Evolutionary conservation across 176 grass and related monocot species (phyloP).

Genomic region (Tuctoria greenei): DNA sequence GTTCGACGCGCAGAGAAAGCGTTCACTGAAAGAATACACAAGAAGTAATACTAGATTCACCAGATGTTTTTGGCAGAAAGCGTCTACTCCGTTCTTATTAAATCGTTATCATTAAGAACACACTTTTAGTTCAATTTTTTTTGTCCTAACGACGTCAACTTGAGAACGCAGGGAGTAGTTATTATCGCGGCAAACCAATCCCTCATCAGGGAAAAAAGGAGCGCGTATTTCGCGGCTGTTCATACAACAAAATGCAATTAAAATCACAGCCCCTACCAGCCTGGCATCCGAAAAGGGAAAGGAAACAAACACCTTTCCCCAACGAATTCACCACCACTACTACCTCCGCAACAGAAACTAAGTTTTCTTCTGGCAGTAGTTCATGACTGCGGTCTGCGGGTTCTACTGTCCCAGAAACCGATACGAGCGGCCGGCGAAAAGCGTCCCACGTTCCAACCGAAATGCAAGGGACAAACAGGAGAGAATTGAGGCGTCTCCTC

Average conservation of each 20-base stretch:
- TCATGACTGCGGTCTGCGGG: not conserved
- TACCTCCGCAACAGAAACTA: slow-evolving; percentile 28
- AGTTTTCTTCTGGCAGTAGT: slow-evolving; percentile 21
- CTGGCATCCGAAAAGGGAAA: slow-evolving; percentile 28
- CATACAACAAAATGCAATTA: not conserved
- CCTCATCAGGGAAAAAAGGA: not conserved
- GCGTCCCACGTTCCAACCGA: not conserved
- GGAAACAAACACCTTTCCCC: slow-evolving; percentile 27
- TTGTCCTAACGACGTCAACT: too few relatives aligned
- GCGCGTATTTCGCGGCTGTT: not conserved
- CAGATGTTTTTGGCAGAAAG: slow-evolving; percentile 17
- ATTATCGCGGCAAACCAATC: not conserved
- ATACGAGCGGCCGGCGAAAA: not conserved
- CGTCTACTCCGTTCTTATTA: too few relatives aligned
- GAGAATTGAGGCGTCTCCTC: not conserved
- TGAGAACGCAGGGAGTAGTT: too few relatives aligned
- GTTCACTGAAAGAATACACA: not conserved
- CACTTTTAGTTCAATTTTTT: too few relatives aligned
- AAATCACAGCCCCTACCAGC: slow-evolving; percentile 4
- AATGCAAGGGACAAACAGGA: not conserved
- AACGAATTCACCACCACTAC: slow-evolving; percentile 37
- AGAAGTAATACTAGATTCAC: slow-evolving; percentile 20
- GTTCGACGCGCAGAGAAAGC: slow-evolving; percentile 1
- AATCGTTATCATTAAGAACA: too few relatives aligned
- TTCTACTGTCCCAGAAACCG: not conserved